Evolutionary conservation across 1,284 basidiomycete genomes (phyloP), one percentile per base, ranked within the genome.

Genomic region (Austroboletus niveus): DNA sequence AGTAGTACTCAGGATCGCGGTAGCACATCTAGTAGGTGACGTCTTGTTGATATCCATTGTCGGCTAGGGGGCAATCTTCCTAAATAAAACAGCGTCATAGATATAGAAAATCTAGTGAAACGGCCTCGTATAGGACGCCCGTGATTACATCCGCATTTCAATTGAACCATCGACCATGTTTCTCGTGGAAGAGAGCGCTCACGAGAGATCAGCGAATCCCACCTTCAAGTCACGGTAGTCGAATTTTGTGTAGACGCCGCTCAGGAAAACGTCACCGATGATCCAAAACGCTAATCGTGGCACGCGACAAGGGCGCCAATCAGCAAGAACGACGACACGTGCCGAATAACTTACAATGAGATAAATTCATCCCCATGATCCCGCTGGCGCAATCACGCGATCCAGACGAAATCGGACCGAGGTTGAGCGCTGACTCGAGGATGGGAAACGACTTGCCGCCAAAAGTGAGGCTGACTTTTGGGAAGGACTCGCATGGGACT

Each of bases 401-500:
- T 31, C 60, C 63, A 30, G 39, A 9, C 10, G 62, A 58, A 4
- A 65, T 45, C 5, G 24, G 52, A n/a, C 72, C 74, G 10, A 73
- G 60, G 55, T 73, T 74, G 57, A 74, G 72, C 1, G 65, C 64
- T 2, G 60, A 60, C 0, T 70, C 47, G 1, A 70, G 67, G 47
- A 79, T 67, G 1, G 60, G 41, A 61, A 78, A 78, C 4, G 61
- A 39, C 52, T 66, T 66, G 10, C 71, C 71, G 27, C 70, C 73
- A 54, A 78, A 75, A 20, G 60, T 71, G 52, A 78, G 57, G 49
- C 68, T 71, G 30, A 77, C 62, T 15, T 60, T 55, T 0, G 72
- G 70, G n/a, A 65, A 56, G 2, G 62, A 45, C 50, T 69, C 51
- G 56, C 76, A 79, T 3, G 76, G 77, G 47, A 75, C 74, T 72